Conservation (phyloP, 2,329 filamentous ascomycete species). For the Capronia americana region DNA sequence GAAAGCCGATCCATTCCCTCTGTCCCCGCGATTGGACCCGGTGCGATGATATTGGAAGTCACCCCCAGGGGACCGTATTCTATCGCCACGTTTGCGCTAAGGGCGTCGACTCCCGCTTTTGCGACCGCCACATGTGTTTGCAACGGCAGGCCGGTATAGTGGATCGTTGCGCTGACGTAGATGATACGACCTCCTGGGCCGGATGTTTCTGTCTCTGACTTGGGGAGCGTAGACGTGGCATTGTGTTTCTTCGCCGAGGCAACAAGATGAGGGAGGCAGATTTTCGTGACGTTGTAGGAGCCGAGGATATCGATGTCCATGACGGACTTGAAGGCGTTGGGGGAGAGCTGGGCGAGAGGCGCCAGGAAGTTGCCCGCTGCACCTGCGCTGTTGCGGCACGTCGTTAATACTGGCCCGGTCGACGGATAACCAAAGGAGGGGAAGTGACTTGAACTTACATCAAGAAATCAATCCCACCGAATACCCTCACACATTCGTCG, state of each 20-base stretch:
- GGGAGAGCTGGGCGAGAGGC: constrained; percentile 77
- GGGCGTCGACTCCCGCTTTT: constrained; percentile 87
- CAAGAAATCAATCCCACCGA: constrained; percentile 89
- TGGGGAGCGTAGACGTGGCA: constrained; percentile 63
- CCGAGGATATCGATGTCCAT: constrained; percentile 96
- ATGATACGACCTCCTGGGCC: constrained; percentile 82
- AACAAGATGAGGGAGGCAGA: constrained; percentile 80
- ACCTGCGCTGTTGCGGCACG: constrained; percentile 68
- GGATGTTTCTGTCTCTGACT: constrained; percentile 40
- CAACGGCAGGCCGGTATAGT: constrained; percentile 84
- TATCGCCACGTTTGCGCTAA: constrained; percentile 78
- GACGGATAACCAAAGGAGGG: neutral
- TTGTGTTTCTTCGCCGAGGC: constrained; percentile 71
- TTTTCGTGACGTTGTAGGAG: constrained; percentile 93
- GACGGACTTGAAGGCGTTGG: constrained; percentile 93
- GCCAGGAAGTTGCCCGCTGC: constrained; percentile 96
- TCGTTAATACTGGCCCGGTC: constrained; percentile 2
- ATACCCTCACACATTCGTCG: constrained; percentile 77
- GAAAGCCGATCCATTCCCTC: constrained; percentile 75
- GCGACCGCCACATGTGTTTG: constrained; percentile 91
- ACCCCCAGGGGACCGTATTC: constrained; percentile 90
- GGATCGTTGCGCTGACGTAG: constrained; percentile 88
- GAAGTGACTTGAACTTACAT: constrained; percentile 65
- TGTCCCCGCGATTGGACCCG: constrained; percentile 83
- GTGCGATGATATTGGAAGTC: constrained; percentile 86